Evolutionary conservation across 495 filamentous ascomycete species (phyloP).

Genomic region (Poronia punctata): DNA sequence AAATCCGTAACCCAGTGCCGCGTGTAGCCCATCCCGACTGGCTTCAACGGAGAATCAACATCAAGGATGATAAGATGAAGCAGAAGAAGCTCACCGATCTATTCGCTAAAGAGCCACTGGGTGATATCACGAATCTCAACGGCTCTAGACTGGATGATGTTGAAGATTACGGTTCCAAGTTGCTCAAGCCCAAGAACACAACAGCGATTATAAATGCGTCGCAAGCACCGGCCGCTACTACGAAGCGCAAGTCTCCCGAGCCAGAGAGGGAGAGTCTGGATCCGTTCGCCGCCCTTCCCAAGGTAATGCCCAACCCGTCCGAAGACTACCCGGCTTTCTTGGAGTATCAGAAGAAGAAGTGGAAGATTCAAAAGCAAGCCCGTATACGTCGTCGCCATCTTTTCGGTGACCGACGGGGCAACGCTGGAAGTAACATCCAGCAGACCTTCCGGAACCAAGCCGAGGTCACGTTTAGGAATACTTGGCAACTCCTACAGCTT

Average conservation of each 20-base stretch:
- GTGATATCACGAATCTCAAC: constrained; percentile 64
- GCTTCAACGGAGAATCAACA: constrained; percentile 86
- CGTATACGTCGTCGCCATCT: constrained; percentile 80
- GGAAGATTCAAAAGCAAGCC: constrained; percentile 95
- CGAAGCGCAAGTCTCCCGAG: constrained; percentile 79
- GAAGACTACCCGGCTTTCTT: constrained; percentile 88
- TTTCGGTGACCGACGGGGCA: constrained; percentile 75
- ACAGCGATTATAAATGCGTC: constrained; percentile 46
- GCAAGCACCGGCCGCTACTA: constrained; percentile 36
- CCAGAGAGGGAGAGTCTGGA: constrained; percentile 55
- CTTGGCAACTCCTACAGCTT: constrained; percentile 92
- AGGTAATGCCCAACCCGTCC: constrained; percentile 75
- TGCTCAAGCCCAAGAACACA: constrained; percentile 64
- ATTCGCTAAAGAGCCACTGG: constrained; percentile 67
- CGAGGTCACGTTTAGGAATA: constrained; percentile 78
- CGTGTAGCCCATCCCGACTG: constrained; percentile 92
- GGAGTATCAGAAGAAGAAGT: constrained; percentile 96
- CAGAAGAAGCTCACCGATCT: constrained; percentile 98
- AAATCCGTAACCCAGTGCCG: constrained; percentile 88
- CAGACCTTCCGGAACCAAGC: constrained; percentile 87
- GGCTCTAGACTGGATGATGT: constrained; percentile 54
- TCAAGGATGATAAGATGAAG: constrained; percentile 94
- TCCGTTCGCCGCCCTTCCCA: constrained; percentile 77
- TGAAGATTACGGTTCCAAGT: constrained; percentile 74
- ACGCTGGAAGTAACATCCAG: constrained; percentile 67